phyloP scores from a whole-genome alignment of 2,329 filamentous ascomycete species.

The Knufia fluminis region DNA sequence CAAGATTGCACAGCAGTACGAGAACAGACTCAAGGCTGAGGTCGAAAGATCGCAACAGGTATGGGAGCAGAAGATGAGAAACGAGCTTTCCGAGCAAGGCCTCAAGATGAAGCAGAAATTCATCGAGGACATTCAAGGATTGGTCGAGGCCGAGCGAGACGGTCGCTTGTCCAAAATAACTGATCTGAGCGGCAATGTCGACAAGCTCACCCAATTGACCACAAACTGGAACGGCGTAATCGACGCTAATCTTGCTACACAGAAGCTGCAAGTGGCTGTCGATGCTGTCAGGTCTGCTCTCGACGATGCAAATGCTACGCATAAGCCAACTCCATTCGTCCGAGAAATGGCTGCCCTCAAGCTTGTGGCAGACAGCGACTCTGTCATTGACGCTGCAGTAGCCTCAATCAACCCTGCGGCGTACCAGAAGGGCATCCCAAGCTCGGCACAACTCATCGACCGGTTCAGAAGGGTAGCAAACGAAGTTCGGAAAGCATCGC shows the following conservation, averaged over 20 bases:
- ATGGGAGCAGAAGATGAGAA: conserved; percentile 72
- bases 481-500: conserved; percentile 88
- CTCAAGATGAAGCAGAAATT: conserved; percentile 81
- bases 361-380: conserved; percentile 74
- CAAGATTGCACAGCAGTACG: conserved; percentile 66
- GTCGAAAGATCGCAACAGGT: conserved; percentile 70
- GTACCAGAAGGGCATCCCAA: conserved; percentile 86
- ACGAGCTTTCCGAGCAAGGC: conserved; percentile 82
- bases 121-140: conserved; percentile 62
- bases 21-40: conserved; percentile 68
- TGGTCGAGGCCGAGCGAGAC: conserved; percentile 80
- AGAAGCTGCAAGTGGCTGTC: conserved; percentile 91
- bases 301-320: conserved; percentile 49
- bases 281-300: conserved; percentile 83
- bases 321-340: conserved; percentile 67
- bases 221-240: conserved; percentile 84
- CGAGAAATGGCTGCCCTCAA: conserved; percentile 89
- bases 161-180: conserved; percentile 78
- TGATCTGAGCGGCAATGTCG: conserved; percentile 67
- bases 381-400: conserved; percentile 85
- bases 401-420: conserved; percentile 90
- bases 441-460: conserved; percentile 77
- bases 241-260: conserved; percentile 81
- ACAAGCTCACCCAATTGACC: conserved; percentile 78
- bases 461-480: conserved; percentile 85